Percentiles rank a stretch among this genome's conserved stretches.
These are phyloP conservation scores for Aspergillus fumigatus DNA, from an alignment of 2,329 filamentous ascomycete genomes.

Conservation along the genomic window DNA sequence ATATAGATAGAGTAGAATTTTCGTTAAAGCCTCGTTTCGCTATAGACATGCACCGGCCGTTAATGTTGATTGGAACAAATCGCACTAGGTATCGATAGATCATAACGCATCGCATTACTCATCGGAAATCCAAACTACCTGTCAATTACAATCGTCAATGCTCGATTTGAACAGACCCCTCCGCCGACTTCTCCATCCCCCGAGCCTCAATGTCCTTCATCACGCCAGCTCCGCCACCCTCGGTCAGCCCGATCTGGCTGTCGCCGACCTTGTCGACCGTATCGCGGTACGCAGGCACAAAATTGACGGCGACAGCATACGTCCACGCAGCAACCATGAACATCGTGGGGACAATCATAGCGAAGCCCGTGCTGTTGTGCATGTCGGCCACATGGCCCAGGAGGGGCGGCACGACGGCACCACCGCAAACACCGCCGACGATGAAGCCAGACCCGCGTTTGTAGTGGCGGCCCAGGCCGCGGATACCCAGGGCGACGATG, in stretches of 20 bases:
- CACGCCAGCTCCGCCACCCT: slow-evolving; percentile 24
- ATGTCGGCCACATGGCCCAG: slow-evolving; percentile 64
- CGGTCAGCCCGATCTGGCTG: slow-evolving; percentile 42
- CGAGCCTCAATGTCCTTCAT: slow-evolving; percentile 12
- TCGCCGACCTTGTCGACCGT: slow-evolving; percentile 55
- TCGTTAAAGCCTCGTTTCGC: neutral
- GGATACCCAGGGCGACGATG: slow-evolving; percentile 72
- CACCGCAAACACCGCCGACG: slow-evolving; percentile 66
- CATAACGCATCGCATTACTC: neutral
- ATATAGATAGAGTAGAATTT: neutral
- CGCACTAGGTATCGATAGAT: neutral
- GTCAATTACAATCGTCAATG: slow-evolving; percentile 2
- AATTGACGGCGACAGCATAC: slow-evolving; percentile 62
- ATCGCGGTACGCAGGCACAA: slow-evolving; percentile 58
- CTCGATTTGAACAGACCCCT: slow-evolving; percentile 6
- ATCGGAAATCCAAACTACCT: neutral
- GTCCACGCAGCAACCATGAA: slow-evolving; percentile 56
- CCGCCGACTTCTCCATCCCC: slow-evolving; percentile 4
- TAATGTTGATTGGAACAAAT: neutral
- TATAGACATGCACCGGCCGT: neutral
- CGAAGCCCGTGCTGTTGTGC: slow-evolving; percentile 55
- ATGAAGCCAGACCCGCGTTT: slow-evolving; percentile 73
- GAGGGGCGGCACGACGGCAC: slow-evolving; percentile 68
- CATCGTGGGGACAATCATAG: slow-evolving; percentile 63
- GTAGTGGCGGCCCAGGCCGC: slow-evolving; percentile 69